These are phyloP conservation scores for Didymella arachidicola DNA, from an alignment of 2,329 filamentous ascomycete species.

Conservation along the genomic window DNA sequence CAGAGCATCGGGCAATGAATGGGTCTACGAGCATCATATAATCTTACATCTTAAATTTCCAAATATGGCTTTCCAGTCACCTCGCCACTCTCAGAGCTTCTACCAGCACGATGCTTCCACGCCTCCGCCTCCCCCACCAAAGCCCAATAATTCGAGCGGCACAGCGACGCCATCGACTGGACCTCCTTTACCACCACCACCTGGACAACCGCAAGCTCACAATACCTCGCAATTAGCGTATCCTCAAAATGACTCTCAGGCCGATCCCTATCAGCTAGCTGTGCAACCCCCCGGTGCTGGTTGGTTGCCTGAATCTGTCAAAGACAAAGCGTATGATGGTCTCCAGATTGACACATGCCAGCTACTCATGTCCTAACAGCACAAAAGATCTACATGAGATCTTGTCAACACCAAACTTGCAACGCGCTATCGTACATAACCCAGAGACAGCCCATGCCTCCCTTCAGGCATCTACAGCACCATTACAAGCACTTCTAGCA, in stretches of 20 bases:
- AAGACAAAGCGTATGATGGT: conserved; percentile 78
- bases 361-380: conserved; percentile 55
- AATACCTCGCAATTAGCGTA: conserved; percentile 31
- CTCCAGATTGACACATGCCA: conserved; percentile 20
- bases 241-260: conserved; percentile 29
- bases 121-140: conserved; percentile 58
- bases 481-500: conserved; percentile 69
- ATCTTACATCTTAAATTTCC: not conserved
- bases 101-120: conserved; percentile 55
- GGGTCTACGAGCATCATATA: conserved; percentile 8
- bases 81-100: conserved; percentile 48
- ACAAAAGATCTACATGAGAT: conserved; percentile 80
- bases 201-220: conserved; percentile 42
- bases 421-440: conserved; percentile 76
- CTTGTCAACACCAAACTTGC: conserved; percentile 69
- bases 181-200: conserved; percentile 56
- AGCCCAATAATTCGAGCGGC: conserved; percentile 53
- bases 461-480: conserved; percentile 68
- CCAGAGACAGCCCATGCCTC: conserved; percentile 75
- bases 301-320: conserved; percentile 79
- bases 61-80: conserved; percentile 50
- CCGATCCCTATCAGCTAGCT: conserved; percentile 27
- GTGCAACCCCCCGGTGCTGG: conserved; percentile 60
- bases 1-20: conserved; percentile 3
- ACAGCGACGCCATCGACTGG: conserved; percentile 53